Evolutionary conservation across 306 rosid genomes (phyloP).

Genomic region (Cucumis melo): DNA sequence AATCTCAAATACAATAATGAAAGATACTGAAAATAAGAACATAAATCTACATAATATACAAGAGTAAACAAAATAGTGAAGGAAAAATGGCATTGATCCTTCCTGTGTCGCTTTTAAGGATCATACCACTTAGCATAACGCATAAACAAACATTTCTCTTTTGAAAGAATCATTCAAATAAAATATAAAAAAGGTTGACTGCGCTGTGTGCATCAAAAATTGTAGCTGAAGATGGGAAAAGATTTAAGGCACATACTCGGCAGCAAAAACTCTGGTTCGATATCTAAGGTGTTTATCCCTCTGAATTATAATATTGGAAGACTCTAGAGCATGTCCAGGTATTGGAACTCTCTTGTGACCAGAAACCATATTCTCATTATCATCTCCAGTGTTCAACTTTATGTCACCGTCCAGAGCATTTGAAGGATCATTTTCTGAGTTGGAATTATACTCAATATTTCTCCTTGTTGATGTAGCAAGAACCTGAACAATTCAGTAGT

Average conservation of each 20-base stretch:
- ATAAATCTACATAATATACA: neutral
- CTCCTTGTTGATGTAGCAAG: conserved; percentile 72
- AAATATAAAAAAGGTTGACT: neutral
- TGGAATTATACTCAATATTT: conserved; percentile 23
- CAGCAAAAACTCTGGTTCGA: conserved; percentile 90
- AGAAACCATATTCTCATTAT: conserved; percentile 87
- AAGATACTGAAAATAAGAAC: neutral
- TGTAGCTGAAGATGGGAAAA: neutral
- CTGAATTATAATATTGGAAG: conserved; percentile 29
- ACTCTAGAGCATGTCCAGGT: conserved; percentile 28
- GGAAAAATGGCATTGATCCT: neutral
- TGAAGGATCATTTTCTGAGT: conserved; percentile 31
- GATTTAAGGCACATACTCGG: conserved; percentile 50
- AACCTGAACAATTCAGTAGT: conserved; percentile 29
- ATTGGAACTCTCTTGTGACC: conserved; percentile 24
- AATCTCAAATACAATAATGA: neutral
- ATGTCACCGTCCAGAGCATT: conserved; percentile 44
- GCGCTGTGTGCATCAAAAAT: conserved; percentile 1
- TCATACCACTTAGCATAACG: neutral
- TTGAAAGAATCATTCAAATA: neutral
- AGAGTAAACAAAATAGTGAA: neutral
- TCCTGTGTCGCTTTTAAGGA: neutral
- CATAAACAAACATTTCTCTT: neutral
- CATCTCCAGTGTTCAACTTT: conserved; percentile 39
- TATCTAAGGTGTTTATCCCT: conserved; percentile 94